phyloP scores from a whole-genome alignment of 2,329 filamentous ascomycete genomes.

The Aspergillus ochraceus region DNA sequence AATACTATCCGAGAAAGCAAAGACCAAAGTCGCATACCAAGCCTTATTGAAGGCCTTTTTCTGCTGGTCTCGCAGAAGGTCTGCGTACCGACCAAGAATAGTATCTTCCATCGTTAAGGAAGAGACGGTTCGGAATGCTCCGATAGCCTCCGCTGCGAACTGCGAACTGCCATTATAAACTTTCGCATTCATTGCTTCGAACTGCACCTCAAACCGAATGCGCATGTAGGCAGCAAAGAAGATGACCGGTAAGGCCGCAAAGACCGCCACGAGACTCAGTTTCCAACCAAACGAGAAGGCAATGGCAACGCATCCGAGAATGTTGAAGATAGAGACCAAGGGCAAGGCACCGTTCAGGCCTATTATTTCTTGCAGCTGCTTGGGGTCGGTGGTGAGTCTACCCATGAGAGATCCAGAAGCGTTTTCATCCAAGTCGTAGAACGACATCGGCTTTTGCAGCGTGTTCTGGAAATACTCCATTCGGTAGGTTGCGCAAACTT shows the following conservation, averaged over 20 bases:
- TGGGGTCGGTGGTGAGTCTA: slow-evolving; percentile 43
- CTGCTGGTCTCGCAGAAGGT: slow-evolving; percentile 61
- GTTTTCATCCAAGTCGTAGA: slow-evolving; percentile 13
- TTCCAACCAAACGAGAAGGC: slow-evolving; percentile 77
- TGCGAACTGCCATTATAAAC: slow-evolving; percentile 72
- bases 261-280: slow-evolving; percentile 66
- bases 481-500: slow-evolving; percentile 6
- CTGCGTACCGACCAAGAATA: slow-evolving; percentile 63
- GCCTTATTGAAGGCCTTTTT: slow-evolving; percentile 61
- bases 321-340: slow-evolving; percentile 64
- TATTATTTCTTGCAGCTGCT: slow-evolving; percentile 52
- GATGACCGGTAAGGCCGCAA: slow-evolving; percentile 56
- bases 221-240: slow-evolving; percentile 52
- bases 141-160: slow-evolving; percentile 72
- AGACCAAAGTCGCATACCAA: slow-evolving; percentile 62
- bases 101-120: slow-evolving; percentile 68
- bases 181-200: slow-evolving; percentile 66
- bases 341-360: slow-evolving; percentile 50
- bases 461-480: slow-evolving; percentile 14
- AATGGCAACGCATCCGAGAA: slow-evolving; percentile 65
- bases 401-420: slow-evolving; percentile 13
- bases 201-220: slow-evolving; percentile 65
- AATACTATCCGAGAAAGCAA: slow-evolving; percentile 68
- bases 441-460: slow-evolving; percentile 10
- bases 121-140: slow-evolving; percentile 71